These are phyloP conservation scores for Ilyonectria sp. DNA, from an alignment of 2,329 filamentous ascomycete species.

Conservation along the genomic window DNA sequence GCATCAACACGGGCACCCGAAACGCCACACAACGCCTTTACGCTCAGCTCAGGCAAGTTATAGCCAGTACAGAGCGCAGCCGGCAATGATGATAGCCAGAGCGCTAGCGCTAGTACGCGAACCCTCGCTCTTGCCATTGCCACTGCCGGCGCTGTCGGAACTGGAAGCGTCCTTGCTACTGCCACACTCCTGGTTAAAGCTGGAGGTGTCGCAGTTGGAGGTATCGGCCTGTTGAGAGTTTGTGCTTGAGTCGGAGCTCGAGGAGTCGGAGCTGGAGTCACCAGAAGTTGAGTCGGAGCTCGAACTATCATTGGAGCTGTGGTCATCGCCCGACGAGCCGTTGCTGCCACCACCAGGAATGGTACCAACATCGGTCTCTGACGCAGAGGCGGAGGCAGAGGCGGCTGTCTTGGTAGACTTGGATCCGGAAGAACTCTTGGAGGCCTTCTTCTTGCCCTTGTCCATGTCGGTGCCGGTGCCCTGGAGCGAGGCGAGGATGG, in stretches of 20 bases:
- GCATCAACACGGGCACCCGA: conserved; percentile 14
- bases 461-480: conserved; percentile 86
- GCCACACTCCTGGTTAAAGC: conserved; percentile 60
- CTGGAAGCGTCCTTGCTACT: conserved; percentile 23
- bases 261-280: conserved; percentile 35
- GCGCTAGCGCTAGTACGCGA: conserved; percentile 53
- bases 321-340: conserved; percentile 22
- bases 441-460: conserved; percentile 54
- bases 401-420: conserved; percentile 26
- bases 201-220: conserved; percentile 53
- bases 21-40: not conserved
- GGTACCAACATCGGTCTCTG: conserved; percentile 34
- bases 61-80: conserved; percentile 54
- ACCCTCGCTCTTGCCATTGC: conserved; percentile 51
- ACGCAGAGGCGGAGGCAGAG: conserved; percentile 29
- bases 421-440: conserved; percentile 30
- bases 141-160: conserved; percentile 34
- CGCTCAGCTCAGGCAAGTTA: conserved; percentile 37
- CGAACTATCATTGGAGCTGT: conserved; percentile 31
- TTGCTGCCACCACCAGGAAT: conserved; percentile 42
- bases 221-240: conserved; percentile 40
- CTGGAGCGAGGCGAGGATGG: conserved; percentile 82
- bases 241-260: conserved; percentile 33
- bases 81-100: conserved; percentile 56
- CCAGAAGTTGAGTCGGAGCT: conserved; percentile 14